phyloP scores from a whole-genome alignment of 768 basidiomycete genomes.

The Gyrodon lividus region DNA sequence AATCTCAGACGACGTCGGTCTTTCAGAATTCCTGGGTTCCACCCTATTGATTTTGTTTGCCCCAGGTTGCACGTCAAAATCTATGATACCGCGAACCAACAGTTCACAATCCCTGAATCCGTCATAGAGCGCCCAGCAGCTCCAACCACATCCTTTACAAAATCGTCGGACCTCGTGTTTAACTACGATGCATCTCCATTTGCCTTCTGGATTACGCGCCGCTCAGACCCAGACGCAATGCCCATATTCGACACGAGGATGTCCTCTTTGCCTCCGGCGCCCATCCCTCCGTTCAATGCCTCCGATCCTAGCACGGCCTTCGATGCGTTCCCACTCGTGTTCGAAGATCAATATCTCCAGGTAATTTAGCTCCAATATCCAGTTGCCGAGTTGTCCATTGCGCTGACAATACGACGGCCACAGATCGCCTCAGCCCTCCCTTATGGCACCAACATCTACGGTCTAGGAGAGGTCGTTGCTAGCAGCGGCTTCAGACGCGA shows the following conservation, averaged over 20 bases:
- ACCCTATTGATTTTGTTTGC: background rate
- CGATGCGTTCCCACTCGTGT: conserved; percentile 66
- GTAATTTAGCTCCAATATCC: conserved; percentile 25
- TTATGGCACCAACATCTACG: conserved; percentile 68
- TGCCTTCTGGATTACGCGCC: conserved; percentile 78
- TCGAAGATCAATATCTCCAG: conserved; percentile 81
- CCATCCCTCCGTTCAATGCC: conserved; percentile 53
- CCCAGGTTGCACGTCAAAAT: conserved; percentile 67
- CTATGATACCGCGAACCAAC: conserved; percentile 55
- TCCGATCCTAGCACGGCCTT: conserved; percentile 54
- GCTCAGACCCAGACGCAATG: conserved; percentile 48
- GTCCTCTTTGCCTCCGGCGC: conserved; percentile 57
- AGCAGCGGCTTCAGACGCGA: conserved; percentile 68
- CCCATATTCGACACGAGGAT: conserved; percentile 74
- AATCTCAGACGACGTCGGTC: conserved; percentile 49
- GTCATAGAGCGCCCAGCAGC: conserved; percentile 44
- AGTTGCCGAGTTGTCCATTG: background rate
- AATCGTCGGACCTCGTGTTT: conserved; percentile 64
- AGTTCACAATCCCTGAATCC: conserved; percentile 65
- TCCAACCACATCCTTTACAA: conserved; percentile 34
- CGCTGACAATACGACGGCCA: background rate
- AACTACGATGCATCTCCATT: conserved; percentile 65
- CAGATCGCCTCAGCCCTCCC: conserved; percentile 69
- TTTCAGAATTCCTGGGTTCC: background rate
- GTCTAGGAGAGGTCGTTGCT: conserved; percentile 70